Evolutionary conservation across 306 rosid species (phyloP).

Genomic region (Medicago truncatula): DNA sequence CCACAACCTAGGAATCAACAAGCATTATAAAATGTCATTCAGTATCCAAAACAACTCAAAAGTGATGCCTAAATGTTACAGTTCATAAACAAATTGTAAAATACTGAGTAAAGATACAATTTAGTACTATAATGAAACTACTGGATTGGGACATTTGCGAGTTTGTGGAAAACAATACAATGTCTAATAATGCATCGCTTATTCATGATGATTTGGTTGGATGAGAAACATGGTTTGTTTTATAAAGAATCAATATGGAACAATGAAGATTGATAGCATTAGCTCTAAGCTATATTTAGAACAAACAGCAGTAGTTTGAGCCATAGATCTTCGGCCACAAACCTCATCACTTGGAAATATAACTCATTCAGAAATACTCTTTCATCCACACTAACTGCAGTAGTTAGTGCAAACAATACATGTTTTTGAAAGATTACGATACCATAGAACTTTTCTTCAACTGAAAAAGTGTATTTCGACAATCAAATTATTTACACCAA

Average conservation of each 20-base stretch:
- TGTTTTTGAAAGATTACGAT: constrained; percentile 15
- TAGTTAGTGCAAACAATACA: constrained; percentile 12
- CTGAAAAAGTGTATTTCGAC: constrained; percentile 26
- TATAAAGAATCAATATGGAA: neutral
- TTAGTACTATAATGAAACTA: neutral
- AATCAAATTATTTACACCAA: neutral
- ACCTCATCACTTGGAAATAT: neutral
- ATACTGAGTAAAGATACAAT: constrained; percentile 4
- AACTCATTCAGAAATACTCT: constrained; percentile 24
- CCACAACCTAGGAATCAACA: constrained; percentile 67
- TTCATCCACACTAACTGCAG: constrained; percentile 29
- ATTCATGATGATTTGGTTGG: constrained; percentile 10
- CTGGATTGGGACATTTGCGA: constrained; percentile 10
- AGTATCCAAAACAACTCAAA: constrained; percentile 28
- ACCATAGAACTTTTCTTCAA: constrained; percentile 32
- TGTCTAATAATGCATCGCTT: neutral
- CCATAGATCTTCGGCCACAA: constrained; percentile 2
- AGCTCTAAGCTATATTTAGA: constrained; percentile 6
- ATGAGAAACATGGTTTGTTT: constrained; percentile 15
- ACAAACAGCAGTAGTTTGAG: constrained; percentile 15
- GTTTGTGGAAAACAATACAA: constrained; percentile 22
- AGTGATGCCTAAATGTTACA: constrained; percentile 11
- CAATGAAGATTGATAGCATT: neutral
- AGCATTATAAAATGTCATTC: constrained; percentile 23
- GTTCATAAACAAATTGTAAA: neutral